Base-by-base conservation (phyloP, 2,329 filamentous ascomycete species). In the Colletotrichum limetticola region DNA sequence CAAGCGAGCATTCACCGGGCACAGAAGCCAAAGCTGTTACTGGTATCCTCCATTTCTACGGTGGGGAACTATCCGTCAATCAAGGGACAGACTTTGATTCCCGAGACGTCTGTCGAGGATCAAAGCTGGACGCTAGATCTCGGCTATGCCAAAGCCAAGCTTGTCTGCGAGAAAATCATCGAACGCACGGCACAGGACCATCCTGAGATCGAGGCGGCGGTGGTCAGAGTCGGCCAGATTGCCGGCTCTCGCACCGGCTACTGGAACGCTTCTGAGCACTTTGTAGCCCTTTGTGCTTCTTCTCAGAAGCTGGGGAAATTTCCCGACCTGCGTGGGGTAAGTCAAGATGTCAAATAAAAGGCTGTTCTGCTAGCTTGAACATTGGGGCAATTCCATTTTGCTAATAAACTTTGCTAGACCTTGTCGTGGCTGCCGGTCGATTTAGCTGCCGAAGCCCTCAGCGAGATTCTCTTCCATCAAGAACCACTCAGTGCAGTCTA, bases 141-240 rank as follows among this genome's bases (percentile, higher is more conserved):
- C 35, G 76, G 76, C 12, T 78, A 78, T 37, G 76, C 76, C 12
- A 74, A 78, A 46, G 76, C 68, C 35, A 78, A 78, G 66, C 70
- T 76, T 4, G 76, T 76, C 1, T 78, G 76, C 22, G 76, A 78
- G 46, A 76, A 74, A 69, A 74, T 77, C 12, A 52, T 78, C 8
- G 75, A 76, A 37, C 52, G 61, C 9, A 74, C 75, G 1, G 68
- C 75, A 2, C 24, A 59, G 22, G 49, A 28, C 2, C 69, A 69
- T 46, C 58, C 55, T 5, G 66, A 61, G 2, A 56, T 64, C 6
- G 75, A 77, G 60, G 65, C 74, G n/a, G 63, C 74, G 7, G 72
- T 62, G 26, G 60, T 76, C 5, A 75, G 75, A 49, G 75, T 72
- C n/a, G 76, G 76, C 4, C 76, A 77, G 66, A 74, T 77, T 37